Evolutionary conservation across 2,329 filamentous ascomycete genomes (phyloP).

Genomic region (Botrytis galanthina): DNA sequence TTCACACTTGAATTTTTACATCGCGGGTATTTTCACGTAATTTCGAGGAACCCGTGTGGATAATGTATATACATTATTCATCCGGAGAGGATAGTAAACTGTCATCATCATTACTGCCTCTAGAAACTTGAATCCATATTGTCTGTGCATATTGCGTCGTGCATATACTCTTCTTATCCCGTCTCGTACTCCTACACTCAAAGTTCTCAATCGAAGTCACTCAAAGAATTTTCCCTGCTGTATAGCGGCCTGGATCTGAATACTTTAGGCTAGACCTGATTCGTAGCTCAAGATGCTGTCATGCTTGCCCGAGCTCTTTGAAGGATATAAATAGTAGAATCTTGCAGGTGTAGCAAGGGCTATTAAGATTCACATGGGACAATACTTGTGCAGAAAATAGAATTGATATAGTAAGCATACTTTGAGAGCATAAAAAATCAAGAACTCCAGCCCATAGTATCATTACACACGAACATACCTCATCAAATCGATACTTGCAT

Average conservation of each 20-base stretch:
- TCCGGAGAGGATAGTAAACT: rapidly evolving
- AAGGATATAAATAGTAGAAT: not conserved
- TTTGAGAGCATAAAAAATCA: not conserved
- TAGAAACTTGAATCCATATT: not conserved
- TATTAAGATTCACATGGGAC: not conserved
- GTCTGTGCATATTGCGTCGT: not conserved
- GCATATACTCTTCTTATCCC: not conserved
- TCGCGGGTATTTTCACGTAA: not conserved
- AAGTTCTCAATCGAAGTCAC: rapidly evolving
- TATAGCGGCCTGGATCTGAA: not conserved
- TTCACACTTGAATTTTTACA: not conserved
- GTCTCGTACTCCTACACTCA: not conserved
- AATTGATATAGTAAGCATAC: not conserved
- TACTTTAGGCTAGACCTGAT: not conserved
- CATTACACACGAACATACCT: not conserved
- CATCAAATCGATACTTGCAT: no score
- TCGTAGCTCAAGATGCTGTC: not conserved
- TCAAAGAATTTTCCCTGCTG: not conserved
- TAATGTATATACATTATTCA: not conserved
- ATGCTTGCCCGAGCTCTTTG: rapidly evolving
- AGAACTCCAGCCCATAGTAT: no score
- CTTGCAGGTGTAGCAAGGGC: not conserved
- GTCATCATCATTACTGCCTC: not conserved
- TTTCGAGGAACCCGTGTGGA: rapidly evolving
- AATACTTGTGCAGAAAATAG: not conserved